Percentiles rank a stretch among this genome's conserved stretches.
phyloP scores from a whole-genome alignment of 1,139 yeast species.

The Saccharomycopsis crataegensis region DNA sequence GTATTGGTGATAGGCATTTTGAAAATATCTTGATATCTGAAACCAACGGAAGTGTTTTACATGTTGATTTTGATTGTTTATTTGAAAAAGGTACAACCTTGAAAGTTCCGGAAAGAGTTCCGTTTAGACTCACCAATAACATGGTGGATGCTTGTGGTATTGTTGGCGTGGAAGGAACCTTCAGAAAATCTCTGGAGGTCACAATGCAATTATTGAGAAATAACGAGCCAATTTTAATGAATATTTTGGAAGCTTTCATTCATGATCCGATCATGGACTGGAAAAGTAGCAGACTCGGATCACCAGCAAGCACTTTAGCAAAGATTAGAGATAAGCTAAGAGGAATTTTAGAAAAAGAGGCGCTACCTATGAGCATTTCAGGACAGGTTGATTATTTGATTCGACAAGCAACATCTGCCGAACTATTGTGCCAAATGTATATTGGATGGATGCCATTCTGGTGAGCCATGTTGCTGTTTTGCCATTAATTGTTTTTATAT shows the following conservation, averaged over 20 bases:
- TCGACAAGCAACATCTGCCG: slow-evolving; percentile 71
- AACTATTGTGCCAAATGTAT: slow-evolving; percentile 77
- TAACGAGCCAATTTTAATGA: slow-evolving; percentile 85
- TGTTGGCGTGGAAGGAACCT: slow-evolving; percentile 84
- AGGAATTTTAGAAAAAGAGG: slow-evolving; percentile 73
- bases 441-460: slow-evolving; percentile 90
- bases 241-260: slow-evolving; percentile 83
- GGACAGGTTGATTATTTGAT: slow-evolving; percentile 91
- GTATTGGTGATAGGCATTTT: slow-evolving; percentile 93
- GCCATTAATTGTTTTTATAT: not conserved
- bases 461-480: slow-evolving; percentile 24
- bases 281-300: slow-evolving; percentile 28
- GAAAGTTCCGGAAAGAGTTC: slow-evolving; percentile 79
- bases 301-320: slow-evolving; percentile 64
- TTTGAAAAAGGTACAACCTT: slow-evolving; percentile 65
- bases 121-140: slow-evolving; percentile 84
- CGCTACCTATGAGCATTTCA: slow-evolving; percentile 73
- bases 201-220: slow-evolving; percentile 65
- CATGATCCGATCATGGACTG: slow-evolving; percentile 81
- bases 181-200: slow-evolving; percentile 79
- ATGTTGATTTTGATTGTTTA: slow-evolving; percentile 94
- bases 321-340: slow-evolving; percentile 74
- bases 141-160: slow-evolving; percentile 90
- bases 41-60: slow-evolving; percentile 71
- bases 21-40: slow-evolving; percentile 79